These are phyloP conservation scores for Colletotrichum phormii DNA, from an alignment of 2,329 filamentous ascomycete species.

Conservation along the genomic window DNA sequence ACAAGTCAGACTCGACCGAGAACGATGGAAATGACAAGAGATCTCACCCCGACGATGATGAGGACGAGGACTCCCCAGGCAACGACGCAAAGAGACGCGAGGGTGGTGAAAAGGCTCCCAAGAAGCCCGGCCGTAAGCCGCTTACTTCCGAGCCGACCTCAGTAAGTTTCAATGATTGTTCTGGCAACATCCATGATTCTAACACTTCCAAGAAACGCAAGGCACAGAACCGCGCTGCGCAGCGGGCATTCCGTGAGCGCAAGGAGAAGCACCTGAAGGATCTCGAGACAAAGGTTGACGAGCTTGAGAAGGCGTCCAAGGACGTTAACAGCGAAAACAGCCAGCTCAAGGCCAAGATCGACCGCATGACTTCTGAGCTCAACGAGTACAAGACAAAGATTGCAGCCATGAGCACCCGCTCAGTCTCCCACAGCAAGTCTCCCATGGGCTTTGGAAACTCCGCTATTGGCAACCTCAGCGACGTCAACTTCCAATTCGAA, in stretches of 20 bases:
- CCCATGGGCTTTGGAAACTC: slow-evolving; percentile 61
- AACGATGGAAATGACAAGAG: slow-evolving; percentile 76
- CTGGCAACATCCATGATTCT: background rate
- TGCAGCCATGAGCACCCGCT: slow-evolving; percentile 62
- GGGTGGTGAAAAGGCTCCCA: slow-evolving; percentile 84
- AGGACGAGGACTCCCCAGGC: slow-evolving; percentile 65
- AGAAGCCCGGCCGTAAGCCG: slow-evolving; percentile 97
- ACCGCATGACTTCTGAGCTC: slow-evolving; percentile 86
- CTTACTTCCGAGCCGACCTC: slow-evolving; percentile 95
- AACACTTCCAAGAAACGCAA: slow-evolving; percentile 80
- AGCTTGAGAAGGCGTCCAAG: slow-evolving; percentile 85
- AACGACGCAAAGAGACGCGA: slow-evolving; percentile 78
- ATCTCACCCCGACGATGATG: slow-evolving; percentile 77
- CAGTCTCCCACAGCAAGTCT: slow-evolving; percentile 41
- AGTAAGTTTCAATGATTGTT: slow-evolving; percentile 66
- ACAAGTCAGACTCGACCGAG: slow-evolving; percentile 64
- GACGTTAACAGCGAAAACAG: slow-evolving; percentile 87
- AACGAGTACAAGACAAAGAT: slow-evolving; percentile 91
- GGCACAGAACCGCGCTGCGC: slow-evolving; percentile 92
- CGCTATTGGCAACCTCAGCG: slow-evolving; percentile 70
- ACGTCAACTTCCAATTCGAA: slow-evolving; percentile 92
- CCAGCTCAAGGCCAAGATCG: slow-evolving; percentile 85
- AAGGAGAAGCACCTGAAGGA: slow-evolving; percentile 93
- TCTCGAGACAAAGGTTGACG: slow-evolving; percentile 81
- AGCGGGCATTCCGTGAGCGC: slow-evolving; percentile 92